Evolutionary conservation across 164 flowering plant species (phyloP).

Genomic region (Magnolia changhungtana): DNA sequence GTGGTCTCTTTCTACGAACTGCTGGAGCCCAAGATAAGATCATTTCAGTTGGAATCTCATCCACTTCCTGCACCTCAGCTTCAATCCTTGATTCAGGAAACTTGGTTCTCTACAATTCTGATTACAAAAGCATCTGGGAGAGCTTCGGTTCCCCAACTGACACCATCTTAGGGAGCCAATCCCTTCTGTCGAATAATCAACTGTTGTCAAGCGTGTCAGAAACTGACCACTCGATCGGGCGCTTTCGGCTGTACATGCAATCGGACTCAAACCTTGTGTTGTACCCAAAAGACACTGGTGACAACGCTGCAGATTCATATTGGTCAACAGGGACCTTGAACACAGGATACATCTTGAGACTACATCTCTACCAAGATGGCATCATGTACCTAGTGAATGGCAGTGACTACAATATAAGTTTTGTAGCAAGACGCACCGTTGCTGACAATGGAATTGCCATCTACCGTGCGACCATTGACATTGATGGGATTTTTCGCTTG

Average conservation of each 20-base stretch:
- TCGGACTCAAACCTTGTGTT: constrained; percentile 5
- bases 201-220: constrained; percentile 17
- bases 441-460: neutral
- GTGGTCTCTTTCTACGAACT: constrained; percentile 13
- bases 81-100: constrained; percentile 34
- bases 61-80: constrained; percentile 8
- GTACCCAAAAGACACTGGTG: neutral
- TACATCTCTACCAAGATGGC: constrained; percentile 1
- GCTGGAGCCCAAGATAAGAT: neutral
- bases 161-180: constrained; percentile 16
- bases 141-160: constrained; percentile 28
- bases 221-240: constrained; percentile 16
- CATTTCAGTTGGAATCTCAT: neutral
- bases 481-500: constrained; percentile 10
- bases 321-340: neutral
- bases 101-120: constrained; percentile 18
- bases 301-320: neutral
- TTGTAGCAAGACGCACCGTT: too few species aligned
- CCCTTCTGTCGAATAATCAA: neutral
- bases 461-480: constrained; percentile 6
- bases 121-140: constrained; percentile 16
- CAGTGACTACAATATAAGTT: neutral
- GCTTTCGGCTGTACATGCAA: constrained; percentile 22
- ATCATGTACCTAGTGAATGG: neutral
- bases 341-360: constrained; percentile 4